phyloP scores from a whole-genome alignment of 2,329 filamentous ascomycete genomes.

The Talaromyces amestolkiae region DNA sequence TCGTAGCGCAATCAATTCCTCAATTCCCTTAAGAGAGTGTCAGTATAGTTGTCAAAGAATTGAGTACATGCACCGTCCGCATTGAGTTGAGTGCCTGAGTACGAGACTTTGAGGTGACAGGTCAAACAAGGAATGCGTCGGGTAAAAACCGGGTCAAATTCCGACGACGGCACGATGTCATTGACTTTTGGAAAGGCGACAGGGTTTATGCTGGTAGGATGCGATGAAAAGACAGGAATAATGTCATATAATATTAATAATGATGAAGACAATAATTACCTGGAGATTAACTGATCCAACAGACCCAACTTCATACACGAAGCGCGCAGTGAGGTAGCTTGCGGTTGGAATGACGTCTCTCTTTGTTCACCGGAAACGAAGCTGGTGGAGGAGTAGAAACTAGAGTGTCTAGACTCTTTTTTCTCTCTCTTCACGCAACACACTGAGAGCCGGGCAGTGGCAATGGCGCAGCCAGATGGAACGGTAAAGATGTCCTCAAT shows the following conservation, averaged over 20 bases:
- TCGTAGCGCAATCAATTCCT: neutral
- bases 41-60: neutral
- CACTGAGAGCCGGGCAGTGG: neutral
- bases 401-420: neutral
- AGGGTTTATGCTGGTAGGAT: neutral
- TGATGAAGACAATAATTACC: neutral
- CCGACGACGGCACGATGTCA: neutral
- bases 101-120: neutral
- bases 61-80: neutral
- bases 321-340: neutral
- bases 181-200: neutral
- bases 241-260: neutral
- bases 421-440: neutral
- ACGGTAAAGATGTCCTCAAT: constrained; percentile 25
- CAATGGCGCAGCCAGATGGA: constrained; percentile 10
- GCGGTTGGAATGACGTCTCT: constrained; percentile 15
- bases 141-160: constrained; percentile 18
- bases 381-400: neutral
- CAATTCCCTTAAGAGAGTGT: neutral
- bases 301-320: neutral
- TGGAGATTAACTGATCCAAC: neutral
- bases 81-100: constrained; percentile 3
- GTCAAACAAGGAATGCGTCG: constrained; percentile 18
- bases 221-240: too few species aligned
- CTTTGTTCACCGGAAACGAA: constrained; percentile 16